Base-by-base conservation (phyloP, 2,329 filamentous ascomycete species). In the Elsinoe fawcettii region DNA sequence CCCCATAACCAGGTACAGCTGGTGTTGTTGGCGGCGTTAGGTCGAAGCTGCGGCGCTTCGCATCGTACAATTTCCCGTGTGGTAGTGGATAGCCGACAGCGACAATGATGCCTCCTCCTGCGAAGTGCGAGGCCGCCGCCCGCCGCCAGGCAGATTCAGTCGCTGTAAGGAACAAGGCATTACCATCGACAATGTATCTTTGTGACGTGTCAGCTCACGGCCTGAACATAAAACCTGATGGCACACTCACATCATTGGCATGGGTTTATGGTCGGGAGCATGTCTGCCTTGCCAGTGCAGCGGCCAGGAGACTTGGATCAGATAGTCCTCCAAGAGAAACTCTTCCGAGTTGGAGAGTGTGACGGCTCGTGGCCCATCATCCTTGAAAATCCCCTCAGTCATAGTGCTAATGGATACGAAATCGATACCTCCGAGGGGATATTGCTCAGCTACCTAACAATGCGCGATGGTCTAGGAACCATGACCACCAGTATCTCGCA, bases 1-100 rank as follows among this genome's bases (percentile, higher is more conserved):
- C 57, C 5, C 57, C 77, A 32, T 75, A 75, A 5, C 75, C 75
- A 14, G 69, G 67, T 0, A 69, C 70, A 9, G 71, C 67, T 0
- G 67, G 65, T 1, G 60, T 47, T 0, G 61, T 57, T 2, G 69
- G 67, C 0, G 64, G 58, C 2, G 64, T 62, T 22, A 59, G 27
- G 18, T 59, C 57, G 25, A 49, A 43, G 55, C 53, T 59, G 14
- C 57, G 51, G 20, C 61, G 60, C 30, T 39, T 39, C 16, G 61
- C 58, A 51, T 63, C 62, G 56, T 61, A 68, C n/a, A 64, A 60
- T 3, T 60, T 55, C 5, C 60, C 51, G 14, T 39, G 36, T 11
- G 46, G 58, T 3, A 63, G 49, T 2, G 63, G 65, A 27, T 67
- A 68, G 5, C 64, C 66, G 11, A 67, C 61, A 2, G 62, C 66